phyloP scores from a whole-genome alignment of 2,329 filamentous ascomycete species.

The Corynespora cassiicola region DNA sequence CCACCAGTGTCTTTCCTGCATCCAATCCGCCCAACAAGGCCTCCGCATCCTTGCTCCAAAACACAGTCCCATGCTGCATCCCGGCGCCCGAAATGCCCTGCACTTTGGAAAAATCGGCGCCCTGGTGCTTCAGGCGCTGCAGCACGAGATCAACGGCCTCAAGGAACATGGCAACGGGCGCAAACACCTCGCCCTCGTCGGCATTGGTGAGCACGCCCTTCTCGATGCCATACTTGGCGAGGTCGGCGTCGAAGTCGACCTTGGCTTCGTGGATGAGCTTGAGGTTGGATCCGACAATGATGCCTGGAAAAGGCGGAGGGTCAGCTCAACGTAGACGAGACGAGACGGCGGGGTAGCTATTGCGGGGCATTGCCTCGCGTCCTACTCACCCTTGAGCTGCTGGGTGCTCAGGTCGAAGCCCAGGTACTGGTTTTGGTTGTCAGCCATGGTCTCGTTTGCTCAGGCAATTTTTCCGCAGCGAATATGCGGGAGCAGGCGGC shows the following conservation, averaged over 20 bases:
- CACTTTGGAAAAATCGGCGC: conserved; percentile 76
- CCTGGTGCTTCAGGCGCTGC: conserved; percentile 70
- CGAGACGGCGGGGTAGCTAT: conserved; percentile 37
- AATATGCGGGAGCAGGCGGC: background rate
- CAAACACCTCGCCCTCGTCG: conserved; percentile 85
- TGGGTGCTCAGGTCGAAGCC: conserved; percentile 97
- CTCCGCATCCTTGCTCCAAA: conserved; percentile 80
- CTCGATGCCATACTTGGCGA: conserved; percentile 70
- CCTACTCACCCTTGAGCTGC: conserved; percentile 80
- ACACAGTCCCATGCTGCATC: conserved; percentile 97
- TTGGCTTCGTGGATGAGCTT: conserved; percentile 84
- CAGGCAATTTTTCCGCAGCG: no score
- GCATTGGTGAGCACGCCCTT: conserved; percentile 90
- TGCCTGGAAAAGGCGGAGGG: conserved; percentile 58
- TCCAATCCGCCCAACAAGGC: conserved; percentile 67
- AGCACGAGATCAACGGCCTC: conserved; percentile 91
- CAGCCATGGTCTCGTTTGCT: conserved; percentile 40
- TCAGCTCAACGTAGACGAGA: conserved; percentile 20
- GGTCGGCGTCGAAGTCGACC: conserved; percentile 93
- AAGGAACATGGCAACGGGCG: conserved; percentile 92
- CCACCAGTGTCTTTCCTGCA: conserved; percentile 66
- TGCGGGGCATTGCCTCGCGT: conserved; percentile 19
- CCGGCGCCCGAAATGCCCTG: conserved; percentile 88
- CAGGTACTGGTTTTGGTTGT: conserved; percentile 80
- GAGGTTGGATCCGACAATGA: conserved; percentile 84